These are phyloP conservation scores for Drechslera avenae DNA, from an alignment of 2,329 filamentous ascomycete genomes.

Conservation along the genomic window DNA sequence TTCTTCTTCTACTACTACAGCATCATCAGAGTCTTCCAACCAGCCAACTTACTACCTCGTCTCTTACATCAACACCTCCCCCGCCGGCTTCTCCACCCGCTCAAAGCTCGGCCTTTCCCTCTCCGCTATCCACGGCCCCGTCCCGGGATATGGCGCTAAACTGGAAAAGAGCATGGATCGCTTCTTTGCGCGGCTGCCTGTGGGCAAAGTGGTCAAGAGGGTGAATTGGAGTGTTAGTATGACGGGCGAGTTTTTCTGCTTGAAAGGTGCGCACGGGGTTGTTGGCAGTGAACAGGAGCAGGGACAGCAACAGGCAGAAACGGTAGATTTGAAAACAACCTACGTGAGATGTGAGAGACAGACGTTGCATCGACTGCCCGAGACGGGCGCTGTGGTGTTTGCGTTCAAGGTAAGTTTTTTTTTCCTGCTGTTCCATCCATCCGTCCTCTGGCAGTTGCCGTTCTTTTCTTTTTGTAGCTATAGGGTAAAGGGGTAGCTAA, in stretches of 20 bases:
- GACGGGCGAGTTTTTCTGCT: slow-evolving; percentile 47
- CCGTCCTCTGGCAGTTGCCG: neutral
- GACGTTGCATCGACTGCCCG: slow-evolving; percentile 64
- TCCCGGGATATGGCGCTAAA: slow-evolving; percentile 63
- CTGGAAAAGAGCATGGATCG: slow-evolving; percentile 65
- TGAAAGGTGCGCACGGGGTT: slow-evolving; percentile 53
- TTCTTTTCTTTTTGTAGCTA: neutral
- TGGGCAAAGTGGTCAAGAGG: slow-evolving; percentile 61
- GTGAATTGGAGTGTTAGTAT: slow-evolving; percentile 60
- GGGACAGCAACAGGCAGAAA: slow-evolving; percentile 28
- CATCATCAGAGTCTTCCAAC: no score
- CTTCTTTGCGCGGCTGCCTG: slow-evolving; percentile 61
- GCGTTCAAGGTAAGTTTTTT: slow-evolving; percentile 55
- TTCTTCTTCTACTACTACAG: no score
- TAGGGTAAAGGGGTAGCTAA: neutral
- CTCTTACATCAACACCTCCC: slow-evolving; percentile 63
- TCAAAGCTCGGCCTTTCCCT: slow-evolving; percentile 60
- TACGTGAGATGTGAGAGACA: slow-evolving; percentile 64
- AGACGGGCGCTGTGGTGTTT: slow-evolving; percentile 62
- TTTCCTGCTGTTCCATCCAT: no score
- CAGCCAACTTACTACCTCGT: slow-evolving; percentile 59
- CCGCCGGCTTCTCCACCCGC: slow-evolving; percentile 63
- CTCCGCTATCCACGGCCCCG: slow-evolving; percentile 62
- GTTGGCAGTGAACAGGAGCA: slow-evolving; percentile 38
- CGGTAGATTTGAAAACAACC: slow-evolving; percentile 52